Base-by-base conservation (phyloP, 2,329 filamentous ascomycete genomes). In the Dactylellina haptotyla region DNA sequence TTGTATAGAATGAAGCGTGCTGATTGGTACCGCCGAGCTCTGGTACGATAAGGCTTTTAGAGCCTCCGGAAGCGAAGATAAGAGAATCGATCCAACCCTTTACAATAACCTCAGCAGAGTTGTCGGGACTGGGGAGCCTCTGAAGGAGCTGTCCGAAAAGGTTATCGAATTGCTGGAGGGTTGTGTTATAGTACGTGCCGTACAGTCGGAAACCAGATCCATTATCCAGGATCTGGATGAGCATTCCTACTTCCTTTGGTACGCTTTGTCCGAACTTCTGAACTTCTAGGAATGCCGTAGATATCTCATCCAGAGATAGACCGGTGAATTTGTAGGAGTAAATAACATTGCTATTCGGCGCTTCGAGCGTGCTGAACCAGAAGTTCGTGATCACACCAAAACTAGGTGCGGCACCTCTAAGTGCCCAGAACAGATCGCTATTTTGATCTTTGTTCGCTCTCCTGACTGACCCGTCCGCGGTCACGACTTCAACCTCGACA, bases 401-500 rank as follows among this genome's bases (percentile, higher is more conserved):
- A 8, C 80, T 82, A 3, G 80, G 80, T 3, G 81, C 82, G 0
- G 81, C 81, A 12, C 82, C 82, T 8, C 81, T 80, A 5, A 83
- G 62, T 4, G 82, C 54, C 81, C 82, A 83, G 78, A 82, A 83
- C 14, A 83, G 78, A 28, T 83, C 82, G 0, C 71, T 18, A 74
- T 83, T 80, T 59, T 80, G 78, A 2, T 76, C 78, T 18, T 76
- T 73, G 10, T 80, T 67, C 2, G 48, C 75, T 16, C 37, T 72
- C 14, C 57, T 51, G 12, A 58, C 28, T 4, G 58, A 45, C 9
- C 76, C 75, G 46, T 76, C 64, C 9, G 75, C 71, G 26, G 84
- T 79, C 0, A 86, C 82, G 0, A 86, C 83, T 30, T 83, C 81
- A 2, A 84, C 78, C 14, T 79, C 83, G 12, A 83, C 76, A 18